phyloP scores from a whole-genome alignment of 371 early-diverging fungal species.

The Mucor indicus region DNA sequence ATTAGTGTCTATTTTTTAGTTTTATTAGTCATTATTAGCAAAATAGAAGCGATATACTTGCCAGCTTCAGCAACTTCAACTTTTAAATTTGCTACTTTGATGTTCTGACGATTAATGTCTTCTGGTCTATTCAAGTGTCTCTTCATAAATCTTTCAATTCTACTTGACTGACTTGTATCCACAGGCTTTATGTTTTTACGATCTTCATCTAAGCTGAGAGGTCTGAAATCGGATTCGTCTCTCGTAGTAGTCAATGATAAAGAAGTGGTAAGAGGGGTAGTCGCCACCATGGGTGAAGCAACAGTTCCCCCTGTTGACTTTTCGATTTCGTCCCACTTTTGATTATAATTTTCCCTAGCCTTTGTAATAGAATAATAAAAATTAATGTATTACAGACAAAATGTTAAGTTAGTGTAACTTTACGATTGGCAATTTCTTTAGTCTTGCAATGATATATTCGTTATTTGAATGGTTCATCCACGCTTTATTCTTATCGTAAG shows the following conservation, averaged over 20 bases:
- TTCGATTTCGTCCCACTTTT: conserved; percentile 32
- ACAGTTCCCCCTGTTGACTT: conserved; percentile 10
- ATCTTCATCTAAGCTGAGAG: conserved; percentile 23
- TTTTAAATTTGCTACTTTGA: conserved; percentile 24
- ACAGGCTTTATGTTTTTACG: not conserved
- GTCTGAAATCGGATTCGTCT: conserved; percentile 5
- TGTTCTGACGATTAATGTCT: conserved; percentile 18
- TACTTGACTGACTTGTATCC: conserved; percentile 15
- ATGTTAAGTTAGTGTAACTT: not conserved
- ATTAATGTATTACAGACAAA: not conserved
- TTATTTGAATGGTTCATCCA: conserved; percentile 18
- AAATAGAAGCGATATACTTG: not conserved
- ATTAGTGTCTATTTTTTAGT: conserved; percentile 11
- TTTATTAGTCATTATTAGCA: not conserved
- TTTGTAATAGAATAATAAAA: not conserved
- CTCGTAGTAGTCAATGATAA: not conserved
- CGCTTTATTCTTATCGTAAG: conserved; percentile 13
- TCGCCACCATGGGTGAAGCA: conserved; percentile 16
- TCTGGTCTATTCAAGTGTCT: conserved; percentile 18
- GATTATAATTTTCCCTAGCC: conserved; percentile 17
- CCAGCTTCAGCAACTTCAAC: conserved; percentile 28
- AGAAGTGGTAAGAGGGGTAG: conserved; percentile 4
- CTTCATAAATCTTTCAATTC: conserved; percentile 30
- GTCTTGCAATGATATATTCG: conserved; percentile 17
- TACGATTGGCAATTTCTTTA: conserved; percentile 20